A percentile compares a stretch with the other conserved stretches of the same genome.
phyloP scores from a whole-genome alignment of 2,329 filamentous ascomycete species.

The Fusarium acutatum region DNA sequence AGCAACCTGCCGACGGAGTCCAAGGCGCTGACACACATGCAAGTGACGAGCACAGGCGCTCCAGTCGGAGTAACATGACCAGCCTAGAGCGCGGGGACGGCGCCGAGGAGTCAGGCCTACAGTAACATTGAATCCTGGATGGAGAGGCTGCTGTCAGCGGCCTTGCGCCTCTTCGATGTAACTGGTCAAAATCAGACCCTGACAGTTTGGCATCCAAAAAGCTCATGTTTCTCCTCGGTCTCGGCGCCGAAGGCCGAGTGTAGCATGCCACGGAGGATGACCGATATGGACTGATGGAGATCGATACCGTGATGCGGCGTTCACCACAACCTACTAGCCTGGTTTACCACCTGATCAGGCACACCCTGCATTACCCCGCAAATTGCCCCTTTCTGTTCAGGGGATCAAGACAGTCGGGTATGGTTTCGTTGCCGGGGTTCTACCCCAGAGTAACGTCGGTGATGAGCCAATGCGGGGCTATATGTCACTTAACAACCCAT shows the following conservation, averaged over 20 bases:
- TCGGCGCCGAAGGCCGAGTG: neutral
- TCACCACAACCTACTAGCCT: neutral
- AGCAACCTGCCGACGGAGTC: neutral
- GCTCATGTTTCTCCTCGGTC: neutral
- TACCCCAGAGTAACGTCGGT: neutral
- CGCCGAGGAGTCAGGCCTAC: neutral
- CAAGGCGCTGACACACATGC: neutral
- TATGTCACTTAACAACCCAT: neutral
- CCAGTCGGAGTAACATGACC: neutral
- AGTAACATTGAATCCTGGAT: neutral
- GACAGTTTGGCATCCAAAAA: neutral
- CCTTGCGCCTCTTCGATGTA: neutral
- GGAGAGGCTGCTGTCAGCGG: neutral
- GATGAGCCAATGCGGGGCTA: neutral
- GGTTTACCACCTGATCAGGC: neutral
- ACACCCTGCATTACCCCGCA: neutral
- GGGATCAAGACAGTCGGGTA: neutral
- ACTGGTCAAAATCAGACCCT: neutral
- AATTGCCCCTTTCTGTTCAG: neutral
- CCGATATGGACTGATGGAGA: neutral
- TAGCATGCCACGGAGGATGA: neutral
- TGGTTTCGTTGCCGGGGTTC: neutral
- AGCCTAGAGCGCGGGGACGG: neutral
- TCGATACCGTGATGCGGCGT: neutral
- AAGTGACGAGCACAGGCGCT: neutral